These are phyloP conservation scores for Dendrothele bispora DNA, from an alignment of 768 basidiomycete genomes.

Conservation along the genomic window DNA sequence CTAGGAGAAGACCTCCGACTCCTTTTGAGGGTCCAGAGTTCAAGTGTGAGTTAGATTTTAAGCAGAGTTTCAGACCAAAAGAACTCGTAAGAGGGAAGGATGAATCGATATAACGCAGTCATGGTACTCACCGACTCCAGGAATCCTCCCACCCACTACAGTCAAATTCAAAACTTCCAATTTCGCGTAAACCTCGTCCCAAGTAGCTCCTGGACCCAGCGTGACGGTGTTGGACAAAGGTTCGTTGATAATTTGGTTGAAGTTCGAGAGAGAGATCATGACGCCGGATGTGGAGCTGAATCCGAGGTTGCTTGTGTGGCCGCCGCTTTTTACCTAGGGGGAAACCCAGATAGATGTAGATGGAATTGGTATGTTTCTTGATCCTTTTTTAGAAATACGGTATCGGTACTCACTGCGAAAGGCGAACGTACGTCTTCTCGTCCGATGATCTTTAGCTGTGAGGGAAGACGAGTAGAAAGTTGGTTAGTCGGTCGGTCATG, in stretches of 20 bases:
- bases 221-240: not conserved
- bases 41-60: too few relatives aligned
- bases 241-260: not conserved
- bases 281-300: not conserved
- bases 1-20: too few relatives aligned
- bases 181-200: not conserved
- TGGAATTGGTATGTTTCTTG: not conserved
- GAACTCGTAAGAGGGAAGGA: not conserved
- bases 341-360: not conserved
- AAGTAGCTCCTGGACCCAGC: not conserved
- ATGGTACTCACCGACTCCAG: not conserved
- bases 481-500: too few relatives aligned
- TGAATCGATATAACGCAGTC: not conserved
- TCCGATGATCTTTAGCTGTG: too few relatives aligned
- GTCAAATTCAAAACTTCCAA: not conserved
- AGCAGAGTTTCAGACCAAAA: too few relatives aligned
- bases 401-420: not conserved
- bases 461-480: too few relatives aligned
- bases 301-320: not conserved
- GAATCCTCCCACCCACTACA: not conserved
- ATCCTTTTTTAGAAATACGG: too few relatives aligned
- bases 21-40: conserved; percentile 42
- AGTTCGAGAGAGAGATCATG: not conserved
- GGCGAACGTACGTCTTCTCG: not conserved
- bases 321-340: not conserved